Base-by-base conservation (phyloP, 2,329 filamentous ascomycete species). In the Davidsoniella eucalypti region DNA sequence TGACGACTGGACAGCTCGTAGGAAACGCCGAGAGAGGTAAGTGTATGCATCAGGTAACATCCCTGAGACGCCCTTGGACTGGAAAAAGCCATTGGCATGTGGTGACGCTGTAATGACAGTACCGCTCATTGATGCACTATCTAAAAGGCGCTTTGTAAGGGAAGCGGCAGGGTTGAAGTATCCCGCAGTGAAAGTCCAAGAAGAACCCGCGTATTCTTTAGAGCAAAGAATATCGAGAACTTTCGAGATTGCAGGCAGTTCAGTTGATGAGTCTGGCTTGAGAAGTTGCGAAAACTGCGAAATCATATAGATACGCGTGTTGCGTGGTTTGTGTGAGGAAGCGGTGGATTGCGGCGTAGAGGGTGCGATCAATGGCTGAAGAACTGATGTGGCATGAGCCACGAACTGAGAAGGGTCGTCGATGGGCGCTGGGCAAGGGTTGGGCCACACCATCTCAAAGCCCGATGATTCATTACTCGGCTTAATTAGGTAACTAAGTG, bases 111-210 rank as follows among this genome's bases (percentile, higher is more conserved):
- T 95, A 50, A 98, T 82, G 18, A 98, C 84, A 0, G 83, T 88
- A 54, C 87, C 92, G 40, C 71, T 72, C 1, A 67, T 65, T 0
- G 81, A 83, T 1, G 79, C 75, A 0, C 86, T 87, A 5, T 73
- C 70, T 29, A 98, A 78, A 0, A 98, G 71, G 0, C 94, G 75
- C 38, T 80, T 76, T 2, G 85, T 88, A 17, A 96, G 76, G 3
- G 81, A 79, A 0, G 87, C 83, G 5, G 87, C 87, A 51, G 94
- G 94, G 67, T 98, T 98, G 69, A 98, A 98, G 67, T 98, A 98
- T 48, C 92, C 92, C 0, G 92, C 92, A 1, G 92, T 96, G 63
- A 98, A 96, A 0, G 87, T 92, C 92, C 92, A 98, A 12, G 78
- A 82, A 0, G 84, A 84, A 33, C 76, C 73, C 8, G 71, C 67